Evolutionary conservation across 164 flowering plant genomes (phyloP).

Genomic region (Annona cherimola): DNA sequence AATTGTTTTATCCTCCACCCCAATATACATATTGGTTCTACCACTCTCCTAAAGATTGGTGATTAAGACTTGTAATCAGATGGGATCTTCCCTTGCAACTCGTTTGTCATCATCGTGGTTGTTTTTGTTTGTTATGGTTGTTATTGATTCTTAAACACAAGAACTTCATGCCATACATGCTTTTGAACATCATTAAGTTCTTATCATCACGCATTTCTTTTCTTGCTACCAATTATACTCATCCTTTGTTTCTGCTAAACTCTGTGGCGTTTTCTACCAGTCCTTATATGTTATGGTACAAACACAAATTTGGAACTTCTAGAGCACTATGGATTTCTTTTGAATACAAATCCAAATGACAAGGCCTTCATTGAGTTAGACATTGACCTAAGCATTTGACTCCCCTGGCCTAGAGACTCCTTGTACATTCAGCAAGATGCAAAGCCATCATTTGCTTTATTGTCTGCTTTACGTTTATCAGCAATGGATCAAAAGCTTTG

Average conservation of each 20-base stretch:
- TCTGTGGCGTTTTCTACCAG: conserved; percentile 32
- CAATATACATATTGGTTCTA: no score
- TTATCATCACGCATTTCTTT: background rate
- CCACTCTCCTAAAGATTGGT: no score
- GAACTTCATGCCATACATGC: no score
- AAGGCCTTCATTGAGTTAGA: conserved; percentile 62
- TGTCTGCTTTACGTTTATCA: conserved; percentile 74
- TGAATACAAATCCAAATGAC: conserved; percentile 68
- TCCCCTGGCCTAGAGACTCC: conserved; percentile 64
- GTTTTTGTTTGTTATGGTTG: background rate
- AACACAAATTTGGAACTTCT: conserved; percentile 95
- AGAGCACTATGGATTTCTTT: conserved; percentile 88
- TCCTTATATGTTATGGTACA: conserved; percentile 78
- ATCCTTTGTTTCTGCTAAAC: background rate
- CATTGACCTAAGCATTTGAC: conserved; percentile 32
- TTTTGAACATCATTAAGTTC: background rate
- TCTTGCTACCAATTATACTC: background rate
- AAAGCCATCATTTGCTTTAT: conserved; percentile 72
- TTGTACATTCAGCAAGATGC: conserved; percentile 66
- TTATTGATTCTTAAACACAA: background rate
- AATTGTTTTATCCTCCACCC: background rate
- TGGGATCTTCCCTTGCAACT: no score
- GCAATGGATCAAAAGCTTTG: conserved; percentile 53
- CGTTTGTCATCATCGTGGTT: background rate
- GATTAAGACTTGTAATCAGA: no score